Evolutionary conservation across 2,329 filamentous ascomycete genomes (phyloP), one percentile per base, ranked within the genome.

Genomic region (Lojkania enalia): DNA sequence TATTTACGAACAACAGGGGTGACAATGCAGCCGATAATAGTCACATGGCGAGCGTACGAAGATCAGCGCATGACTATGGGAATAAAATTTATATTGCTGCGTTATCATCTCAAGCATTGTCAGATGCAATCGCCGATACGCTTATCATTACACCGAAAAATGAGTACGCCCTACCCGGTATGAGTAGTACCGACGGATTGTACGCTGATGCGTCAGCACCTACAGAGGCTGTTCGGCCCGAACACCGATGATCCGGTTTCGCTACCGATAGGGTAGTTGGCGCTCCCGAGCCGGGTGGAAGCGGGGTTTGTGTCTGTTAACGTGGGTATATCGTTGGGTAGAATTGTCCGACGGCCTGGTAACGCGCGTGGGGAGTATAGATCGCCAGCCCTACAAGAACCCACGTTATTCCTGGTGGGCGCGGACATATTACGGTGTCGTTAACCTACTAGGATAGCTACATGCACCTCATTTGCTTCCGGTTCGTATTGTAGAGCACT

Each of bases 351-450:
- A 6, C 14, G 18, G 25, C 11, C 20, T 41, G 41, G 32, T 36
- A 30, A 32, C 14, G 20, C 4, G 23, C 35, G 35, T n/a, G 35
- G 31, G 33, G 14, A 19, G 20, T 20, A 31, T 19, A 20, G 37
- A 41, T 41, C 32, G 25, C 41, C 38, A 46, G 30, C 36, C 42
- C 42, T 40, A 30, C 9, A 11, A 36, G 6, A 19, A 5, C 9
- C 19, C 9, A 7, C 25, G 7, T n/a, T n/a, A 7, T 7, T 7
- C 9, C 7, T 27, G 25, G 15, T 20, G 15, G 18, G 6, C 5
- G 21, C 18, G 9, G 5, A 15, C 33, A 20, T 19, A 21, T 11
- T 36, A 15, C 19, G 18, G 19, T 19, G 11, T 36, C 15, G 21
- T 36, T 19, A 11, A 7, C 7, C 30, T 16, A 7, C 30, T 33